Evolutionary conservation across 345 rosid genomes (phyloP), one percentile per base, ranked within the genome.

Genomic region (Boechera stricta): DNA sequence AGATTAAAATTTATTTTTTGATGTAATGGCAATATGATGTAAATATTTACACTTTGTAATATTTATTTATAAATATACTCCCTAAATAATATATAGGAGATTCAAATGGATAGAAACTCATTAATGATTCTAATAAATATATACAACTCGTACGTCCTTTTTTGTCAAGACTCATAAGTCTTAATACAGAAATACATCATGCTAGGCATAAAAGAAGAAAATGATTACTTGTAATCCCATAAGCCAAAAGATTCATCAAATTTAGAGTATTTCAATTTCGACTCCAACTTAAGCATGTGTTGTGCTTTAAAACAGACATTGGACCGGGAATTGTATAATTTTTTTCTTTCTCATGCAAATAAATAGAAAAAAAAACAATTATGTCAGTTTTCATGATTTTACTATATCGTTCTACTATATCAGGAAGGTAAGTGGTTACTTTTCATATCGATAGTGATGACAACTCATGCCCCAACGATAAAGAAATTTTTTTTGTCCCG

Each of bases 401-500:
- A 57, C 62, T 7, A 11, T 29, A 15, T 16, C 41, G 38, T 57
- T 24, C 38, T 4, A 56, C 31, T 56, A 31, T 33, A 56, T 31
- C 9, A 57, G 41, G 61, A 6, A 48, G 53, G 24, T 3, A 49
- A 49, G 53, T 35, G 64, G 15, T 16, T n/a, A 16, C 64, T 9
- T 59, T 59, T 35, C 42, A n/a, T 59, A 59, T 35, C 5, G 24
- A 59, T 16, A 21, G 32, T 21, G 72, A 51, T 38, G 24, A 36
- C 35, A 35, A 3, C 38, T 39, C 44, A 41, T 56, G 42, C 42
- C 64, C 58, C 49, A 68, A 36, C 26, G 72, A 53, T 38, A 36
- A 36, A 52, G 60, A 36, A 13, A 67, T 0, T 10, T 6, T 42
- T 28, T 49, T 15, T 3, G 52, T 26, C 38, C 33, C 49, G 24